Percentiles rank a stretch among this genome's conserved stretches.
Conservation (phyloP, 257 asterid genomes). For the Solanum peruvianum region DNA sequence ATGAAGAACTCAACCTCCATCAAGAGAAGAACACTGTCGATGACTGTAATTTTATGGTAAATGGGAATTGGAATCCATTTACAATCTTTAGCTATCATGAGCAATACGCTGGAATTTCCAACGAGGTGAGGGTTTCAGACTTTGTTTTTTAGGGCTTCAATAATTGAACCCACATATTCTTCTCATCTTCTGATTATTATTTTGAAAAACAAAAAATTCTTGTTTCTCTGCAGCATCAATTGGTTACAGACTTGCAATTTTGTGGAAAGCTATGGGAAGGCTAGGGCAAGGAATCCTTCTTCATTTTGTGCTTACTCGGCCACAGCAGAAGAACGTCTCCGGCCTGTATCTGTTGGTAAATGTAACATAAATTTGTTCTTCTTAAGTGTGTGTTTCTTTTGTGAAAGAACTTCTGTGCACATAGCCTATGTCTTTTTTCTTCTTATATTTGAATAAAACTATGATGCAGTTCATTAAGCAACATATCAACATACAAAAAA, state of each 20-base stretch:
- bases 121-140: conserved; percentile 1
- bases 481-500: too few relatives aligned
- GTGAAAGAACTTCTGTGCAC: not conserved
- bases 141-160: not conserved
- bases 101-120: conserved; percentile 2
- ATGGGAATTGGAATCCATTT: conserved; percentile 14
- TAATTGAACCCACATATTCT: not conserved
- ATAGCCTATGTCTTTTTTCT: not conserved
- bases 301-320: not conserved
- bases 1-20: not conserved
- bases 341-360: not conserved
- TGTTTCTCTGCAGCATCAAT: not conserved
- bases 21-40: not conserved
- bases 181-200: not conserved
- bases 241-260: not conserved
- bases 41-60: not conserved
- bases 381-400: not conserved
- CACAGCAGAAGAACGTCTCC: not conserved
- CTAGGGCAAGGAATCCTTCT: not conserved
- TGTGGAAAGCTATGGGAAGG: not conserved
- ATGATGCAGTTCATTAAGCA: not conserved
- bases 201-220: not conserved
- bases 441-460: not conserved
- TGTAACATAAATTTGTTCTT: not conserved
- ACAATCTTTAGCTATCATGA: conserved; percentile 1